Evolutionary conservation across 306 rosid species (phyloP).

Genomic region (Prunus davidiana): DNA sequence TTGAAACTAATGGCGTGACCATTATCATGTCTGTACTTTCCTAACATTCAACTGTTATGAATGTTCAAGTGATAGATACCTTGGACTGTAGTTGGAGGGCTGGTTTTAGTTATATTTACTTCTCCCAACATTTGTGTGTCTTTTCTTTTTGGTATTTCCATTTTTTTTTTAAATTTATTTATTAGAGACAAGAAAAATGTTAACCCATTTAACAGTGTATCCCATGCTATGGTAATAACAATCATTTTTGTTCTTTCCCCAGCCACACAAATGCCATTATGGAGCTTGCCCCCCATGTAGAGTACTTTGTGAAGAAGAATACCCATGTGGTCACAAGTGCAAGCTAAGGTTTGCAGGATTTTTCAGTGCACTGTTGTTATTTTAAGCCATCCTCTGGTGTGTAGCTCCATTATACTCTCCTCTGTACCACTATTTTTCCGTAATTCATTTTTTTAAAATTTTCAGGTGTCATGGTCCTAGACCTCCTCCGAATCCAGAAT

Average conservation of each 20-base stretch:
- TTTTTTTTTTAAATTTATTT: constrained; percentile 1
- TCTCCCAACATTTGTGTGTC: not conserved
- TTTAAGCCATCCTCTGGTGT: constrained; percentile 3
- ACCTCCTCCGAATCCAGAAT: constrained; percentile 90
- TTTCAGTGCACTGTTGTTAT: constrained; percentile 18
- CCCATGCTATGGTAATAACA: constrained; percentile 16
- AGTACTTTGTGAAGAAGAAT: constrained; percentile 70
- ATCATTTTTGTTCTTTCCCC: constrained; percentile 26
- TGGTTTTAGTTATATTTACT: constrained; percentile 1
- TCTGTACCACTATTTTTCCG: not conserved
- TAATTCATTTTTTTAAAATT: constrained; percentile 4
- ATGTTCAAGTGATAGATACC: not conserved
- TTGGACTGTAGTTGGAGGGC: not conserved
- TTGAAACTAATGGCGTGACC: not conserved
- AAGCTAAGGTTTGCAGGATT: constrained; percentile 61
- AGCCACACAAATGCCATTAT: constrained; percentile 98
- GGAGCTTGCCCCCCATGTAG: constrained; percentile 90
- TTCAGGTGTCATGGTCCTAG: constrained; percentile 80
- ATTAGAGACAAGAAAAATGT: constrained; percentile 12
- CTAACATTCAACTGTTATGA: not conserved
- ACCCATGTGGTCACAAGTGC: constrained; percentile 82
- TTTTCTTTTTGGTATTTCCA: not conserved
- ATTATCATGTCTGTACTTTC: not conserved
- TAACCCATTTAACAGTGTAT: not conserved
- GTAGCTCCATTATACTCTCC: constrained; percentile 2